phyloP scores from a whole-genome alignment of 176 grass and related monocot genomes.

The Melocanna baccifera region DNA sequence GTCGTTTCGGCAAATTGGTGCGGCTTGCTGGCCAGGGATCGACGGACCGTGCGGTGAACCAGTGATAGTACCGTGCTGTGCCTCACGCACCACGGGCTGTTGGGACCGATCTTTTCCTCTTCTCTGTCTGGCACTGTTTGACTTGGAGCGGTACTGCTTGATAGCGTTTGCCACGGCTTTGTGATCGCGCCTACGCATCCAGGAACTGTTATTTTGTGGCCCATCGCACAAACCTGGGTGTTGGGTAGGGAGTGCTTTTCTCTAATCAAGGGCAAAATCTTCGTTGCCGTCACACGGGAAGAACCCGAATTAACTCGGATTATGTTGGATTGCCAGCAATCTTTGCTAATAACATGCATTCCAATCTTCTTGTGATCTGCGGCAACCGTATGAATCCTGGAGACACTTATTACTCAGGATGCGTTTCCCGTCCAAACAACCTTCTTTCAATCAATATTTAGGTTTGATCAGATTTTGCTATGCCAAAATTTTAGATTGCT shows the following conservation, averaged over 20 bases:
- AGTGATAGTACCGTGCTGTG: not conserved
- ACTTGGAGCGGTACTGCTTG: not conserved
- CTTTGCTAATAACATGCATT: not conserved
- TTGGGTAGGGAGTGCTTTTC: not conserved
- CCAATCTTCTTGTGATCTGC: not conserved
- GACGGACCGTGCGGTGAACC: not conserved
- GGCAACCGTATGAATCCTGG: not conserved
- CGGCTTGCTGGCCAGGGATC: not conserved
- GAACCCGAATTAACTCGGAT: not conserved
- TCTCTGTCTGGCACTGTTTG: not conserved
- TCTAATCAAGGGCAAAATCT: not conserved
- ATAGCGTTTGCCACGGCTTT: conserved; percentile 10
- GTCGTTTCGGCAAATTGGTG: not conserved
- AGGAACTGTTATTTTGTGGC: not conserved
- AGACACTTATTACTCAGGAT: too few species aligned
- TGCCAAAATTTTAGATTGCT: too few species aligned
- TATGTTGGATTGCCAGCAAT: not conserved
- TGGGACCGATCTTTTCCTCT: not conserved
- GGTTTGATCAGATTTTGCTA: too few species aligned
- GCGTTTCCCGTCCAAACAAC: too few species aligned
- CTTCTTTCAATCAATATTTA: too few species aligned
- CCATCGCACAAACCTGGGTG: not conserved
- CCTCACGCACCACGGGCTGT: not conserved
- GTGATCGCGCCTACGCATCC: not conserved
- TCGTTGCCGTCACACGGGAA: not conserved